Evolutionary conservation across 331 rosid genomes (phyloP), one percentile per base, ranked within the genome.

Genomic region (Malus hybrid): DNA sequence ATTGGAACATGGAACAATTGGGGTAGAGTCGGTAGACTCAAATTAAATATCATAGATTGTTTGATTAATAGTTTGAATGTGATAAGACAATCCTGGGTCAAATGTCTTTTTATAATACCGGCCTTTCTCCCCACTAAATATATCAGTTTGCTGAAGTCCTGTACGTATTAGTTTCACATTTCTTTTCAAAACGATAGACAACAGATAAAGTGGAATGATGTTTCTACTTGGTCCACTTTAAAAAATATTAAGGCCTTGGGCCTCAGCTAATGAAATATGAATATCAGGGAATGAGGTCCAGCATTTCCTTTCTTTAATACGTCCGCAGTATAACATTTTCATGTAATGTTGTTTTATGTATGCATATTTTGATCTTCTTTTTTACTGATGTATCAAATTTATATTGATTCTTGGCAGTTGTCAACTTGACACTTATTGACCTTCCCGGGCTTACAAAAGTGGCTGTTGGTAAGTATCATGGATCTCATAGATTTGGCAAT

Each of bases 401-500:
- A 9, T 9, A 39, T 39, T 20, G 33, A 77, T 44, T 73, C 19
- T 72, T 83, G 83, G 87, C 97, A 93, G 98, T 93, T 90, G 98
- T 93, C 75, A 91, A 93, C 86, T 83, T 93, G 91, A 93, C 98
- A 13, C 97, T 91, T 42, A 76, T 93, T 79, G 98, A 93, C 73
- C 98, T 93, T 86, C 98, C 98, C 28, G 98, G 98, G 73, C 97
- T 93, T 68, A 93, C 98, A 7, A 91, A 93, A 81, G 98, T 93
- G 10, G 97, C 98, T 64, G 95, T 93, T 69, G 98, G 98, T 93
- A 80, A 90, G 96, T 83, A 68, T 65, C 19, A 31, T 2, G 20
- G n/a, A 20, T 73, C 70, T 83, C 62, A 67, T 65, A 9, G 42
- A 46, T 73, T 59, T 69, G 69, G 65, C 15, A 6, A 42, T 50